Percentiles rank a stretch among this genome's conserved stretches.
These are phyloP conservation scores for Primulina tabacum DNA, from an alignment of 257 asterid genomes.

Conservation along the genomic window DNA sequence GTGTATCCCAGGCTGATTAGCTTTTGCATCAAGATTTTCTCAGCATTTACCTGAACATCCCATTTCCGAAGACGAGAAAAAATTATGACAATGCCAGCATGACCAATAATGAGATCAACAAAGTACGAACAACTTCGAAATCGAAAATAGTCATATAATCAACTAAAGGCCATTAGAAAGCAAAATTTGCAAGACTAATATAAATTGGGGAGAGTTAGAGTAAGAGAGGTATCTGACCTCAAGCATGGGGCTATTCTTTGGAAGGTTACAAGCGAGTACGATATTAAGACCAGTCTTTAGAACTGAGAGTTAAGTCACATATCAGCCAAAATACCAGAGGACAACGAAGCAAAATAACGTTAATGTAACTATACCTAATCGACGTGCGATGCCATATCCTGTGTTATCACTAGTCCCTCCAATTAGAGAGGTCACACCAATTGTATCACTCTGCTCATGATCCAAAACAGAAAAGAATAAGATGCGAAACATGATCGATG, in stretches of 20 bases:
- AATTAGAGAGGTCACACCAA: conserved; percentile 61
- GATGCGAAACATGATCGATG: conserved; percentile 7
- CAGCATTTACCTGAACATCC: conserved; percentile 71
- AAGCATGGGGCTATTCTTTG: conserved; percentile 77
- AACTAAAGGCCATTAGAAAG: background rate
- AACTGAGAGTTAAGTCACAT: conserved; percentile 41
- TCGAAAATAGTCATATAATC: background rate
- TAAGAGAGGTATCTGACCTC: conserved; percentile 57
- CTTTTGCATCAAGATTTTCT: conserved; percentile 72
- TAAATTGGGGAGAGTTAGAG: background rate
- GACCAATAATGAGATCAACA: background rate
- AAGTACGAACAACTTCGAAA: background rate
- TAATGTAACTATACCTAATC: conserved; percentile 58
- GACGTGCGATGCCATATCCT: conserved; percentile 80
- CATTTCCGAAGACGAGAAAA: conserved; percentile 7
- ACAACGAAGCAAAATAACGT: conserved; percentile 9
- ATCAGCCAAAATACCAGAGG: conserved; percentile 27
- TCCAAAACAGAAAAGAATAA: conserved; percentile 13
- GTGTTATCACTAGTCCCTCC: conserved; percentile 87
- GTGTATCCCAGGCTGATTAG: conserved; percentile 63
- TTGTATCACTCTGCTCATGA: conserved; percentile 55
- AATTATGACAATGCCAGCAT: background rate
- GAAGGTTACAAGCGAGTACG: conserved; percentile 77
- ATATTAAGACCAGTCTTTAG: conserved; percentile 74
- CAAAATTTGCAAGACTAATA: background rate